phyloP scores from a whole-genome alignment of 192 early-diverging fungal genomes.

The Kickxella alabastrina region DNA sequence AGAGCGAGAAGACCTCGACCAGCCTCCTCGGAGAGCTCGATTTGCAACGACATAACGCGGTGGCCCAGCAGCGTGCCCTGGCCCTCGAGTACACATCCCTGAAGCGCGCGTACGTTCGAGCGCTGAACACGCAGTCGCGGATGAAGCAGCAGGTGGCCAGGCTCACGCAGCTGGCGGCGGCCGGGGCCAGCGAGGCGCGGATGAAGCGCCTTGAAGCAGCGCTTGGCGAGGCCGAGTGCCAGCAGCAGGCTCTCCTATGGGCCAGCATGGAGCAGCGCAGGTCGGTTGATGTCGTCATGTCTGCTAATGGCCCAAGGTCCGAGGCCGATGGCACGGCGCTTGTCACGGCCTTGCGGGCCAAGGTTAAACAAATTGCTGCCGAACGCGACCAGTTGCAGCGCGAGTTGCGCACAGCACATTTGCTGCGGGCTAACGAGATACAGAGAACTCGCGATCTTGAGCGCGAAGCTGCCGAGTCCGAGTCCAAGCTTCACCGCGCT shows the following conservation, averaged over 20 bases:
- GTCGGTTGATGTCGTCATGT: not conserved
- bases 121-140: constrained; percentile 26
- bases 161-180: constrained; percentile 42
- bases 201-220: constrained; percentile 46
- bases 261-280: constrained; percentile 40
- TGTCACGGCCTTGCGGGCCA: constrained; percentile 26
- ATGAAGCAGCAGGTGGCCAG: constrained; percentile 50
- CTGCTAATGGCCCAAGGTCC: not conserved
- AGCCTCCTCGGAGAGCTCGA: constrained; percentile 50
- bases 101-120: constrained; percentile 33
- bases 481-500: constrained; percentile 21
- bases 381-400: constrained; percentile 40
- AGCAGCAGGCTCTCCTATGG: constrained; percentile 41
- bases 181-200: constrained; percentile 31
- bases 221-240: constrained; percentile 45
- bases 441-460: constrained; percentile 37
- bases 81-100: constrained; percentile 30
- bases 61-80: constrained; percentile 27
- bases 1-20: constrained; percentile 28
- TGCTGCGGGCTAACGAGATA: constrained; percentile 43
- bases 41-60: constrained; percentile 25
- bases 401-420: constrained; percentile 38
- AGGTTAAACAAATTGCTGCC: constrained; percentile 14
- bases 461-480: constrained; percentile 31
- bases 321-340: constrained; percentile 20